Evolutionary conservation across 2,329 filamentous ascomycete genomes (phyloP), one percentile per base, ranked within the genome.

Genomic region (Clonostachys rosea): DNA sequence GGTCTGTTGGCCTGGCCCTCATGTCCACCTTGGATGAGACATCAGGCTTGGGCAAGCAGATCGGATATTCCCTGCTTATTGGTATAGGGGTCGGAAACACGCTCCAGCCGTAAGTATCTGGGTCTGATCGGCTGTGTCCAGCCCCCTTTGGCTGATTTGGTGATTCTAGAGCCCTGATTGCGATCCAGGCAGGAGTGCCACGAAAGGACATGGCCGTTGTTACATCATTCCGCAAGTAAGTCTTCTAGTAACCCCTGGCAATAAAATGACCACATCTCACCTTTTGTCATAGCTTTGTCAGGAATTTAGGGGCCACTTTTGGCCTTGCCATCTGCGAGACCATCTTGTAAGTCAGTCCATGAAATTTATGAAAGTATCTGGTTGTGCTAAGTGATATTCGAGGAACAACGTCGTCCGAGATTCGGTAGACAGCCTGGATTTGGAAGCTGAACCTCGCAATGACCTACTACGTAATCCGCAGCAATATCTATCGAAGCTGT

Each of bases 161-260:
- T 24, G 44, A 39, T 20, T 3, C 46, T 16, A 69, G 67, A 14
- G 61, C 68, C n/a, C 52, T 71, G 36, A 68, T 84, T 70, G 62
- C 79, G 62, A 64, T 83, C 66, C 69, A 84, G 66, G 62, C 77
- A 64, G 56, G 81, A 61, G 64, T 84, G 56, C 73, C 79, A 70
- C 56, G 68, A 40, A 56, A 62, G 3, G 67, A 71, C 34, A 71
- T 71, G 68, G 68, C 68, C 3, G 60, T 70, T 36, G 67, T 70
- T 5, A 71, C 67, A n/a, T 70, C 67, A 5, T 71, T 70, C 42
- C 56, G 68, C 46, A 71, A 71, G 67, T 70, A 52, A 53, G 65
- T 55, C 6, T 7, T 20, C 17, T n/a, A 5, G 18, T 4, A 18
- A 18, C 17, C 36, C 10, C 14, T 39, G 7, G 4, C 36, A 39